Conservation (phyloP, 2,329 filamentous ascomycete genomes). For the Aspergillus vadensis region DNA sequence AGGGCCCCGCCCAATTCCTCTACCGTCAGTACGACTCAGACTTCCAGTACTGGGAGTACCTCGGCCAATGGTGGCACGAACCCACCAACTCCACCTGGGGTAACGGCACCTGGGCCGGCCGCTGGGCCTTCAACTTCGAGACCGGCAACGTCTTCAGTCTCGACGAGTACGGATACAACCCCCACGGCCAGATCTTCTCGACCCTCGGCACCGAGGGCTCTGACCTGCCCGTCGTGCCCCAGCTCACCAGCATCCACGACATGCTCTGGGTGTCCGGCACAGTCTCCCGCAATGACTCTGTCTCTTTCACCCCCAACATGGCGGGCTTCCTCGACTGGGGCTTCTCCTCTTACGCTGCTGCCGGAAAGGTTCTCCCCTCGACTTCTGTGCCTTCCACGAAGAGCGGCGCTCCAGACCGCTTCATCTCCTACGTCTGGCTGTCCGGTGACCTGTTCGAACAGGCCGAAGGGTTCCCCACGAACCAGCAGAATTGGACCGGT, state of each 20-base stretch:
- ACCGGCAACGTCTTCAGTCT: constrained; percentile 19
- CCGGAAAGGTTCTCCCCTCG: constrained; percentile 21
- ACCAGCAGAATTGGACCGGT: constrained; percentile 21
- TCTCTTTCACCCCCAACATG: constrained; percentile 22
- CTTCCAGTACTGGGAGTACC: constrained; percentile 25
- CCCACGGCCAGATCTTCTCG: constrained; percentile 18
- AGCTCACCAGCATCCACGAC: constrained; percentile 21
- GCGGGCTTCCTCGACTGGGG: constrained; percentile 25
- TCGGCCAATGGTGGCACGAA: constrained; percentile 25
- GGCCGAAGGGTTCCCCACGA: constrained; percentile 16
- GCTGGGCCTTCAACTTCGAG: constrained; percentile 26
- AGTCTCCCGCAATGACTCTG: constrained; percentile 8
- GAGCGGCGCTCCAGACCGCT: constrained; percentile 21
- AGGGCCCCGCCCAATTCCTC: constrained; percentile 20
- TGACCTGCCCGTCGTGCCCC: constrained; percentile 7
- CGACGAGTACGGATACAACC: constrained; percentile 20
- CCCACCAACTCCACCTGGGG: constrained; percentile 24
- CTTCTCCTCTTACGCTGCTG: constrained; percentile 19
- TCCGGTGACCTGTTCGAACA: constrained; percentile 19
- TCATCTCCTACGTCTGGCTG: constrained; percentile 22
- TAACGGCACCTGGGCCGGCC: constrained; percentile 22
- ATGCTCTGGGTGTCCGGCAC: constrained; percentile 23
- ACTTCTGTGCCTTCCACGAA: constrained; percentile 17
- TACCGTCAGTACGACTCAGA: constrained; percentile 21
- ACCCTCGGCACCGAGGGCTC: constrained; percentile 24